These are phyloP conservation scores for Ophiorrhiza pumila DNA, from an alignment of 257 asterid genomes.

Conservation along the genomic window DNA sequence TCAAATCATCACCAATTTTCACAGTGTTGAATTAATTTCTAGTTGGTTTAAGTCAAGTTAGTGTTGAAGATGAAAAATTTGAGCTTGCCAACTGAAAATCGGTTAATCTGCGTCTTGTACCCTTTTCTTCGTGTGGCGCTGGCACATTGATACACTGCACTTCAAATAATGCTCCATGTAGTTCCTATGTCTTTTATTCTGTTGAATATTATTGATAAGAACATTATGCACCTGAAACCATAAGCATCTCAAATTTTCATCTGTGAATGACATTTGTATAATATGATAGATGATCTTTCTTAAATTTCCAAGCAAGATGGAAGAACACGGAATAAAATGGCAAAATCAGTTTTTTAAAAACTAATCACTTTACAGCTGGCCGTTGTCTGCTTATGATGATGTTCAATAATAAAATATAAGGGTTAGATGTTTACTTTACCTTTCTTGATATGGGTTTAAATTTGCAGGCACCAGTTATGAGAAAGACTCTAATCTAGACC, in stretches of 20 bases:
- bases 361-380: neutral
- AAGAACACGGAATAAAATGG: neutral
- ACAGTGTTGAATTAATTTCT: neutral
- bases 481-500: conserved; percentile 41
- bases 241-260: neutral
- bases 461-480: conserved; percentile 56
- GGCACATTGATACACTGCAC: neutral
- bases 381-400: neutral
- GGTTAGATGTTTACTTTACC: neutral
- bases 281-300: neutral
- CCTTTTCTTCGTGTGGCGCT: neutral
- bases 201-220: neutral
- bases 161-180: neutral
- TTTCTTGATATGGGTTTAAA: conserved; percentile 10
- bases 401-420: neutral
- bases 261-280: neutral
- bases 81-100: neutral
- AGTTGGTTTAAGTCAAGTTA: neutral
- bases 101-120: neutral
- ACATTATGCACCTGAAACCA: neutral
- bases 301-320: neutral
- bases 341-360: neutral
- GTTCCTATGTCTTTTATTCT: neutral
- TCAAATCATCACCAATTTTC: neutral
- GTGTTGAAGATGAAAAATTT: neutral